Evolutionary conservation across 306 rosid genomes (phyloP), one percentile per base, ranked within the genome.

Genomic region (Hippophae tibetana): DNA sequence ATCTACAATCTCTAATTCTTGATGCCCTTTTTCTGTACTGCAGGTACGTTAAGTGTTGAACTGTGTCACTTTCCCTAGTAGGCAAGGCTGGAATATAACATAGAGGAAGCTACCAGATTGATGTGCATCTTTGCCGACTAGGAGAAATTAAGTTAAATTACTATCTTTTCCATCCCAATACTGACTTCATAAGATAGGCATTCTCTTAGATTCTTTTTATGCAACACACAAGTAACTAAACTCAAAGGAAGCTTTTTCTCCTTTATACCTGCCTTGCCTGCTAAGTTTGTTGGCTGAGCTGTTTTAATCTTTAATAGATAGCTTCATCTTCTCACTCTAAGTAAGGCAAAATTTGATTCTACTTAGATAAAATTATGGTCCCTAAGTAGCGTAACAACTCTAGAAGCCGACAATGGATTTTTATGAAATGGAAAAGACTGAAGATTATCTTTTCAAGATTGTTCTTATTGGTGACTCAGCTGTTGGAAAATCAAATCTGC

Each of bases 381-480:
- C 63, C 51, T 64, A 64, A 27, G 11, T 78, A 69, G 66, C 51
- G 77, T 58, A 72, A 72, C 78, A 64, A 23, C 75, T 69, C 60
- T 68, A 60, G 63, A 75, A 31, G 64, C 64, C 68, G 55, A 59
- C 74, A 61, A 87, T 86, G 95, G 95, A 82, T 49, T 63, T 62
- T 56, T 10, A 47, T 31, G 86, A 78, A 67, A 88, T 84, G 58
- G 96, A 88, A 75, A 85, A 85, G 76, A 73, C 86, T 7, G 96
- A 88, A 72, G 96, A 88, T 77, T 88, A 88, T 81, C 96, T 88
- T 67, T 88, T 88, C 87, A 88, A 88, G 82, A 84, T 88, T 71
- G 94, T 88, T 78, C 76, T 88, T 67, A 65, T 88, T 53, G 96
- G 96, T 78, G 96, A 88, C 68, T 88, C 96, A 46, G 96, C 94